phyloP scores from a whole-genome alignment of 1,139 yeast genomes.

The Meyerozyma guilliermondii region DNA sequence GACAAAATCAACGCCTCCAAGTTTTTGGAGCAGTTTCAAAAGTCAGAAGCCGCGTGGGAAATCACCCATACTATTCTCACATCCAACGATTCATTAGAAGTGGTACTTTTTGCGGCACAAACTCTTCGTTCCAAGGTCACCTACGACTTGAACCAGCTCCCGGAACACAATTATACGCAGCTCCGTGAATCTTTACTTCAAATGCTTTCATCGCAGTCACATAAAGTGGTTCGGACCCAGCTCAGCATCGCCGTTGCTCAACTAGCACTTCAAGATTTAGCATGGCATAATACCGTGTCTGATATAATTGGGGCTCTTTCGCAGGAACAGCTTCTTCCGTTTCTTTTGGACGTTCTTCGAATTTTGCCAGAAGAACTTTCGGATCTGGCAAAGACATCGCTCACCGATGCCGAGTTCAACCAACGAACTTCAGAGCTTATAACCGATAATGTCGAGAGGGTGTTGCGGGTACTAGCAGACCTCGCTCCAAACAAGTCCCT shows the following conservation, averaged over 20 bases:
- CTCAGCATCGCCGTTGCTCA: slow-evolving; percentile 77
- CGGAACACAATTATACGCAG: slow-evolving; percentile 43
- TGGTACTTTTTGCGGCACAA: slow-evolving; percentile 78
- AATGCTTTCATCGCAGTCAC: slow-evolving; percentile 32
- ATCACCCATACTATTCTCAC: slow-evolving; percentile 17
- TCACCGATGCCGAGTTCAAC: slow-evolving; percentile 78
- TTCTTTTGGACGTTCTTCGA: slow-evolving; percentile 71
- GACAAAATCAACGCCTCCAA: slow-evolving; percentile 59
- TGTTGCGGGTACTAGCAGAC: slow-evolving; percentile 55
- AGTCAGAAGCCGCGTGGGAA: slow-evolving; percentile 70
- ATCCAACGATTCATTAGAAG: slow-evolving; percentile 32
- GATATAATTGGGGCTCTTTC: slow-evolving; percentile 60
- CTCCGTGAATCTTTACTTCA: slow-evolving; percentile 61
- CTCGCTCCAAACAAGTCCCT: slow-evolving; percentile 24
- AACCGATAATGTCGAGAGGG: slow-evolving; percentile 62
- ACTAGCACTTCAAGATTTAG: slow-evolving; percentile 67
- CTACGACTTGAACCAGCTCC: slow-evolving; percentile 78
- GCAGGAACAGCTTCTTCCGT: slow-evolving; percentile 28
- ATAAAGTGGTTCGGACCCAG: slow-evolving; percentile 68
- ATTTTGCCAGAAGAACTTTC: slow-evolving; percentile 88
- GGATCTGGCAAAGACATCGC: slow-evolving; percentile 70
- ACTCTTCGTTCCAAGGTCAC: slow-evolving; percentile 80
- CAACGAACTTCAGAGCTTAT: slow-evolving; percentile 59
- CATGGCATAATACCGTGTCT: slow-evolving; percentile 67
- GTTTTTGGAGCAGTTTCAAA: slow-evolving; percentile 76